Conservation (phyloP, 164 flowering plant species). For the Dillenia turbinata region DNA sequence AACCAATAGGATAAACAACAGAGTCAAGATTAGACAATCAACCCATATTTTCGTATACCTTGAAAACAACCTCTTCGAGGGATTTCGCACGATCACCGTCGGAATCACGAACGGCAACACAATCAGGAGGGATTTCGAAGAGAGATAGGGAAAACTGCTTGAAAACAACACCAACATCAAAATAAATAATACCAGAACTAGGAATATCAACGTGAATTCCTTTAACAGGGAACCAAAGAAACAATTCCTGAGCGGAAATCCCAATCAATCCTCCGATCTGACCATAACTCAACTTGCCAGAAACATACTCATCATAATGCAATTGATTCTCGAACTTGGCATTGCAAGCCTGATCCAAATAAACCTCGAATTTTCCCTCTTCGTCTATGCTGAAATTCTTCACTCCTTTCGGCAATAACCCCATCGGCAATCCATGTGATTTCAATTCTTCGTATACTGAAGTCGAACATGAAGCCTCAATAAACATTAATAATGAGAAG, state of each 20-base stretch:
- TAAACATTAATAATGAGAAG: no score
- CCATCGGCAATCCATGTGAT: constrained; percentile 33
- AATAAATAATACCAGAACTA: constrained; percentile 42
- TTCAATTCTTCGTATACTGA: constrained; percentile 19
- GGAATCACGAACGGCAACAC: constrained; percentile 16
- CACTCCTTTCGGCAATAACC: constrained; percentile 40
- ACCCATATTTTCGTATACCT: constrained; percentile 15
- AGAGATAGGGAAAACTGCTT: constrained; percentile 41
- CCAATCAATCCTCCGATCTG: constrained; percentile 38
- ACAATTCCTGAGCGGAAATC: constrained; percentile 39
- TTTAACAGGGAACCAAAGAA: constrained; percentile 46
- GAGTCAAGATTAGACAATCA: not conserved
- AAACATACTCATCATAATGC: constrained; percentile 33
- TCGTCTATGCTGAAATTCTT: constrained; percentile 23
- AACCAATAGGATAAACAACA: not conserved
- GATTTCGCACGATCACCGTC: constrained; percentile 9
- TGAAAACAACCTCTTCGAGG: constrained; percentile 15
- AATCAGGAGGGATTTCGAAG: constrained; percentile 41
- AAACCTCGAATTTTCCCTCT: constrained; percentile 32
- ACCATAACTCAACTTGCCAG: constrained; percentile 35
- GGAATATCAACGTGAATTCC: constrained; percentile 45
- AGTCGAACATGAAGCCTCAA: no score
- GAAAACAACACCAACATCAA: constrained; percentile 42
- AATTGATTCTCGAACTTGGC: constrained; percentile 38
- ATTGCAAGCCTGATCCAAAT: constrained; percentile 32